Conservation (phyloP, 108 stramenopile species). For the Fragilariopsis cylindrus region DNA sequence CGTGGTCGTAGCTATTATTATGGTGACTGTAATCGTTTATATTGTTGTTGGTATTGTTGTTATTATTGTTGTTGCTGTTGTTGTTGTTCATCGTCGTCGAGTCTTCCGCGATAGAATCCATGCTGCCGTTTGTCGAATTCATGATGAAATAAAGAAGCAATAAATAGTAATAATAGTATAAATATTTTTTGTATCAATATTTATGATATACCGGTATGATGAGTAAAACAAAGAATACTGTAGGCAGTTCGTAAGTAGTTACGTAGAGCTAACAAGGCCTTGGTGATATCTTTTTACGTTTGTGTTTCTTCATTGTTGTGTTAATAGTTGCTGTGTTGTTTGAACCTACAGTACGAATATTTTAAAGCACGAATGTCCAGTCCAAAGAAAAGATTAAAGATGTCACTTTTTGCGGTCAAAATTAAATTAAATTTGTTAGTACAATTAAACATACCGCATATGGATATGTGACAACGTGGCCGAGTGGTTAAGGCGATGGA, state of each 20-base stretch:
- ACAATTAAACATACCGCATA: background rate
- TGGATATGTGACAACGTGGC: slow-evolving; percentile 64
- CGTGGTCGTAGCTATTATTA: background rate
- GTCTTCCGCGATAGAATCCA: slow-evolving; percentile 7
- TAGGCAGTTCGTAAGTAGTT: too few relatives aligned
- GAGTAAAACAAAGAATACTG: too few relatives aligned
- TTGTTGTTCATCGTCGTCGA: background rate
- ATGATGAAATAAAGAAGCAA: slow-evolving; percentile 5
- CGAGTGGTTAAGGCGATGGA: slow-evolving; percentile 94
- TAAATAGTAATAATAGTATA: background rate
- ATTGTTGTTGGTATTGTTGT: slow-evolving; percentile 1
- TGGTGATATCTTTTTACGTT: too few relatives aligned
- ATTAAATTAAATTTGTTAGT: background rate
- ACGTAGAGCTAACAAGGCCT: too few relatives aligned
- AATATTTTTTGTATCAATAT: too few relatives aligned
- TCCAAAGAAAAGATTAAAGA: too few relatives aligned
- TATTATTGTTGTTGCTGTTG: background rate
- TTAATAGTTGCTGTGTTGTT: too few relatives aligned
- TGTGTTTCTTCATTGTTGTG: too few relatives aligned
- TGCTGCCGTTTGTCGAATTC: background rate
- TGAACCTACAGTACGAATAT: too few relatives aligned
- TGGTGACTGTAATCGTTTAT: background rate
- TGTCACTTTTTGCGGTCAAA: too few relatives aligned
- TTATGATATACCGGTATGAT: too few relatives aligned
- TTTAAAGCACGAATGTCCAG: too few relatives aligned